A percentile compares a stretch with the other conserved stretches of the same genome.
Evolutionary conservation across 768 basidiomycete species (phyloP).

Genomic region (Gloeopeniophorella convolvens): DNA sequence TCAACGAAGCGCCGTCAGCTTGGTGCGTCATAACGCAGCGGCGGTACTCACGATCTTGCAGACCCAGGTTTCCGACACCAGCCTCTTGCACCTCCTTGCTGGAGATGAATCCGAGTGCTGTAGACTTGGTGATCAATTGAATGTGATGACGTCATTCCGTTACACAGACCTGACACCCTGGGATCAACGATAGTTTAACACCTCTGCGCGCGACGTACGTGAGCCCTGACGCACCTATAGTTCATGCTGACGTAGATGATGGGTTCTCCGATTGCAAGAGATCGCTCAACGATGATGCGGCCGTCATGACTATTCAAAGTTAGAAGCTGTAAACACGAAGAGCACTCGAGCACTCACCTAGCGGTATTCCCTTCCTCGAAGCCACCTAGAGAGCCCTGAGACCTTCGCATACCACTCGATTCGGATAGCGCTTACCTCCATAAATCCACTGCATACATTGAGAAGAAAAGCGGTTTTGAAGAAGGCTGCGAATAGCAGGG

Average conservation of each 20-base stretch:
- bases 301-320: neutral
- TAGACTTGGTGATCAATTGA: neutral
- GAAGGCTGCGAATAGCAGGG: too few relatives aligned
- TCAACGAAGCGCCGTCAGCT: too few relatives aligned
- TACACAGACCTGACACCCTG: constrained; percentile 5
- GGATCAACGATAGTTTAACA: too few relatives aligned
- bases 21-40: too few relatives aligned
- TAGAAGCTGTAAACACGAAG: too few relatives aligned
- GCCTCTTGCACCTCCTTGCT: constrained; percentile 45
- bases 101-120: constrained; percentile 45
- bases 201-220: too few relatives aligned
- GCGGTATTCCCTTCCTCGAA: neutral
- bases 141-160: neutral
- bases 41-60: constrained; percentile 57
- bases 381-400: too few relatives aligned
- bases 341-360: neutral
- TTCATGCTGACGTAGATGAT: constrained; percentile 25
- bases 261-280: constrained; percentile 21
- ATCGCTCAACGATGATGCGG: constrained; percentile 19
- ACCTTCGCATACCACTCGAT: too few relatives aligned
- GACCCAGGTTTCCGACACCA: constrained; percentile 52
- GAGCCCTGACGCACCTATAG: too few relatives aligned
- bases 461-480: too few relatives aligned
- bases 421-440: too few relatives aligned
- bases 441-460: too few relatives aligned